Conservation (phyloP, 208 protist species). For the Herpetomonas tarakana region DNA sequence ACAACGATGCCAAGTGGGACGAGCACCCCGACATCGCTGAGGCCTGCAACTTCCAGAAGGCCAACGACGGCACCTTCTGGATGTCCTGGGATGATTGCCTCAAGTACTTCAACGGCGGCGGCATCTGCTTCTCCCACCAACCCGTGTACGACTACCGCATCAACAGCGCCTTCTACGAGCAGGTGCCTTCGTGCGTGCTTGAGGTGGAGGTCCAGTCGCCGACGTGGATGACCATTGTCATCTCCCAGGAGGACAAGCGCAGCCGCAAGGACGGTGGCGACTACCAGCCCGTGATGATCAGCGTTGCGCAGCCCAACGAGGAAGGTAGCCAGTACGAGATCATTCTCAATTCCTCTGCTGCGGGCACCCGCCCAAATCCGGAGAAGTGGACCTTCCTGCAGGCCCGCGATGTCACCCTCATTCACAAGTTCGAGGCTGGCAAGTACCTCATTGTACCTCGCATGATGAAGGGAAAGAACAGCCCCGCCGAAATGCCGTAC, state of each 20-base stretch:
- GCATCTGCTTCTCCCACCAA: conserved; percentile 67
- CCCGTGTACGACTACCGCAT: conserved; percentile 77
- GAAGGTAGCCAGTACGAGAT: conserved; percentile 52
- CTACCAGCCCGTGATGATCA: conserved; percentile 84
- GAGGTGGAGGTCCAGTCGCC: conserved; percentile 59
- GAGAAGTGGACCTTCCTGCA: conserved; percentile 84
- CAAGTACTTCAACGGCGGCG: conserved; percentile 86
- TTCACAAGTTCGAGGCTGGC: conserved; percentile 62
- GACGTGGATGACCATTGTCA: conserved; percentile 63
- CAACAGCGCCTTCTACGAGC: conserved; percentile 60
- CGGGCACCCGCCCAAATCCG: conserved; percentile 40
- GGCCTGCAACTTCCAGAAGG: conserved; percentile 57
- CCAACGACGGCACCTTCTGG: conserved; percentile 73
- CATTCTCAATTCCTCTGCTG: conserved; percentile 69
- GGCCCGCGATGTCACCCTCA: conserved; percentile 72
- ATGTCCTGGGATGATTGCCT: conserved; percentile 70
- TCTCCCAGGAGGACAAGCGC: conserved; percentile 78
- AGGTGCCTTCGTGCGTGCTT: conserved; percentile 61
- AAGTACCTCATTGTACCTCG: conserved; percentile 76
- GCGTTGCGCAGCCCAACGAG: conserved; percentile 52
- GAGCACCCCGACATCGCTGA: conserved; percentile 68
- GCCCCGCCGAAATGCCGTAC: conserved; percentile 42
- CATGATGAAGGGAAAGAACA: conserved; percentile 28
- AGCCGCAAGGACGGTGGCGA: conserved; percentile 29
- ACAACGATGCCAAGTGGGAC: conserved; percentile 70